These are phyloP conservation scores for Chaetomium sp. DNA, from an alignment of 2,329 filamentous ascomycete species.

Conservation along the genomic window DNA sequence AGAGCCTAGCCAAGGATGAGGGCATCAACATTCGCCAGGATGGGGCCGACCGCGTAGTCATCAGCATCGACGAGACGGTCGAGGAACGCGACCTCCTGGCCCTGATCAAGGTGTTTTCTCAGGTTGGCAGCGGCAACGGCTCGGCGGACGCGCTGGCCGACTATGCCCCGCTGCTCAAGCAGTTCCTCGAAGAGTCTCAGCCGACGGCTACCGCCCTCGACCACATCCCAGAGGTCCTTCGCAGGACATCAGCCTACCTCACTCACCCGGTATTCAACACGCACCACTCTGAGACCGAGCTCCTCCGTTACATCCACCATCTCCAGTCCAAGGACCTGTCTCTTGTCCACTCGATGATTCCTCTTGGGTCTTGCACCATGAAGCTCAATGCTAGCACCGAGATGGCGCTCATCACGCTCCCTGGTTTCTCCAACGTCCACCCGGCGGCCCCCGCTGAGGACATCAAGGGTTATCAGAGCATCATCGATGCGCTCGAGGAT, in stretches of 20 bases:
- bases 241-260: constrained; percentile 67
- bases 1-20: constrained; percentile 45
- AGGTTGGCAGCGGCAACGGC: constrained; percentile 18
- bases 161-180: constrained; percentile 36
- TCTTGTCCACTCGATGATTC: constrained; percentile 94
- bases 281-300: constrained; percentile 89
- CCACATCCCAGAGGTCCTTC: constrained; percentile 52
- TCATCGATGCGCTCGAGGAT: constrained; percentile 66
- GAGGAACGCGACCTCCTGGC: constrained; percentile 24
- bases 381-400: constrained; percentile 92
- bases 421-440: constrained; percentile 71
- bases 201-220: constrained; percentile 17
- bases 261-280: constrained; percentile 93
- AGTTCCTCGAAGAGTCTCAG: constrained; percentile 28
- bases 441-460: constrained; percentile 64
- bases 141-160: constrained; percentile 12
- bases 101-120: constrained; percentile 16
- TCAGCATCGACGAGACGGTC: constrained; percentile 67
- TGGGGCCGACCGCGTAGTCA: constrained; percentile 54
- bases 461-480: constrained; percentile 59
- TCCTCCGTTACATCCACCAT: constrained; percentile 88
- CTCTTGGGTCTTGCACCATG: constrained; percentile 95
- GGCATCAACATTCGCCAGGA: constrained; percentile 58
- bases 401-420: constrained; percentile 79
- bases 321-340: constrained; percentile 92